Percentiles rank a stretch among this genome's conserved stretches.
Evolutionary conservation across 805 yeast genomes (phyloP).

Genomic region (Saccharomycopsis sp.): DNA sequence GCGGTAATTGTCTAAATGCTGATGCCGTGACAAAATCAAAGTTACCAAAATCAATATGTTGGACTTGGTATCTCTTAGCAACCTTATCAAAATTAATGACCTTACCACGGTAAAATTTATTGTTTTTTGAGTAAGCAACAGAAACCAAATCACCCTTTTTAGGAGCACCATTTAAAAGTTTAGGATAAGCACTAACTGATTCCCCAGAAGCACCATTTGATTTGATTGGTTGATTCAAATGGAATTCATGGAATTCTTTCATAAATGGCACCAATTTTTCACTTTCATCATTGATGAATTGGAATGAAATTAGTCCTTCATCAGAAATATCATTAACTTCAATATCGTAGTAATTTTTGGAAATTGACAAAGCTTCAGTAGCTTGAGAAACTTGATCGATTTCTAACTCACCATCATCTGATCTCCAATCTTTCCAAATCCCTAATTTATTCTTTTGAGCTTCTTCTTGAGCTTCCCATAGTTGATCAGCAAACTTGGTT

Average conservation of each 20-base stretch:
- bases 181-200: constrained; percentile 13
- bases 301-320: constrained; percentile 41
- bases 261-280: constrained; percentile 38
- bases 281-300: constrained; percentile 34
- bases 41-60: constrained; percentile 58
- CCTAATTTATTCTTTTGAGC: constrained; percentile 55
- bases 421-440: constrained; percentile 58
- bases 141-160: constrained; percentile 50
- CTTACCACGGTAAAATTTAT: constrained; percentile 53
- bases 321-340: constrained; percentile 44
- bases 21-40: constrained; percentile 35
- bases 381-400: constrained; percentile 18
- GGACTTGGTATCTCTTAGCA: constrained; percentile 40
- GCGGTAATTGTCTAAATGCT: constrained; percentile 47
- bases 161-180: constrained; percentile 33
- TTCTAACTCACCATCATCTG: constrained; percentile 30
- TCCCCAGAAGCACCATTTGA: constrained; percentile 28
- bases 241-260: constrained; percentile 40
- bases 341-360: constrained; percentile 41
- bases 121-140: constrained; percentile 44
- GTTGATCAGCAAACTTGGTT: constrained; percentile 46
- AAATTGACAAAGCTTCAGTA: constrained; percentile 23
- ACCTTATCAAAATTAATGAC: constrained; percentile 41
- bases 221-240: constrained; percentile 31
- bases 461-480: constrained; percentile 52